phyloP scores from a whole-genome alignment of 768 basidiomycete species.

The Suillus subaureus region DNA sequence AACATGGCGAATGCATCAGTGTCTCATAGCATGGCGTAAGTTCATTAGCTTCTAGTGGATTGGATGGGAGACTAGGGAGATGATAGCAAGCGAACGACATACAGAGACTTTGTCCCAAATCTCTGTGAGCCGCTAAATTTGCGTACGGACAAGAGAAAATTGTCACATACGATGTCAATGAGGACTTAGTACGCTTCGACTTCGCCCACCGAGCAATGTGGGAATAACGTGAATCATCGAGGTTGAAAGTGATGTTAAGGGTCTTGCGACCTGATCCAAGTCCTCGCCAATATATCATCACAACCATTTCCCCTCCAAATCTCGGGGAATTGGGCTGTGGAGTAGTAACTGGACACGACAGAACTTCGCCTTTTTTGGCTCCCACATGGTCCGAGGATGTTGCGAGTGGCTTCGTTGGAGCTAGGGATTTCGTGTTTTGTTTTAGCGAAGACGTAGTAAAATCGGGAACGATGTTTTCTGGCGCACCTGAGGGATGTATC shows the following conservation, averaged over 20 bases:
- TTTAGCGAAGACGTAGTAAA: neutral
- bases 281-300: constrained; percentile 22
- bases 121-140: constrained; percentile 25
- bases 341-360: neutral
- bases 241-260: constrained; percentile 25
- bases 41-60: constrained; percentile 14
- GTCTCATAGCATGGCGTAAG: constrained; percentile 18
- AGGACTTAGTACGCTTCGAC: constrained; percentile 27
- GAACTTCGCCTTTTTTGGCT: neutral
- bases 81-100: constrained; percentile 50
- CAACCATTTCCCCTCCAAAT: constrained; percentile 20
- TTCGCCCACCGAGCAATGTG: constrained; percentile 40
- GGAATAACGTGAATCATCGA: constrained; percentile 30
- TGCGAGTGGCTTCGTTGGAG: neutral
- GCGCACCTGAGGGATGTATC: neutral
- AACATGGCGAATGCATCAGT: constrained; percentile 31
- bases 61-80: constrained; percentile 25
- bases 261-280: constrained; percentile 14
- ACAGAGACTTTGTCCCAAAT: constrained; percentile 40
- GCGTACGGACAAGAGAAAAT: neutral
- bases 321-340: neutral
- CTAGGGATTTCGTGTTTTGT: neutral
- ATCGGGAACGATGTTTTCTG: neutral
- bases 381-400: neutral
- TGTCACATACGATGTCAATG: constrained; percentile 38